phyloP scores from a whole-genome alignment of 2,329 filamentous ascomycete genomes.

The Diaporthe caulivora region DNA sequence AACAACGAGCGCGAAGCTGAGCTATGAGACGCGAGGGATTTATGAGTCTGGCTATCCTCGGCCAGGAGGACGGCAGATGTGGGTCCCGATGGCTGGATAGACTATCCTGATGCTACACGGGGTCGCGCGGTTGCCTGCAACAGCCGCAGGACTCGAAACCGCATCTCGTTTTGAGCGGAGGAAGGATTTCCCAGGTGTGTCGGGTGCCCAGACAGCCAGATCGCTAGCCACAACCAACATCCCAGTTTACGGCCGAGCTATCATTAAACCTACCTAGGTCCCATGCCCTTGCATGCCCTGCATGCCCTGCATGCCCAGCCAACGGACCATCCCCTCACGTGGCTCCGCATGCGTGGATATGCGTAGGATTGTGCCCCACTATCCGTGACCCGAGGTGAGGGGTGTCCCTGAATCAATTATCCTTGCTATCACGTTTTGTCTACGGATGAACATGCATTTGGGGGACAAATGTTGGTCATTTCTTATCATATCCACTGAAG shows the following conservation, averaged over 20 bases:
- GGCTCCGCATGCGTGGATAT: neutral
- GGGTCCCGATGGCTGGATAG: neutral
- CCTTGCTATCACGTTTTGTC: neutral
- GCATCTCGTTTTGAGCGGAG: slow-evolving; percentile 22
- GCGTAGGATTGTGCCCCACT: slow-evolving; percentile 14
- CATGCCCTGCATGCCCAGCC: neutral
- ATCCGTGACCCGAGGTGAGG: slow-evolving; percentile 15
- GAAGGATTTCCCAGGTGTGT: slow-evolving; percentile 26
- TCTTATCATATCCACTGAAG: neutral
- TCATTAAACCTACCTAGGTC: neutral
- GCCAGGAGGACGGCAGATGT: slow-evolving; percentile 24
- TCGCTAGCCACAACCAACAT: neutral
- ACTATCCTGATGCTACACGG: slow-evolving; percentile 9
- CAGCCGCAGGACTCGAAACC: slow-evolving; percentile 29
- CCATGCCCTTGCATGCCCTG: too few relatives aligned
- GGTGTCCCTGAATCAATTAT: slow-evolving; percentile 7
- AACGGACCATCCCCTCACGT: neutral
- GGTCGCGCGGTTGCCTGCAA: slow-evolving; percentile 15
- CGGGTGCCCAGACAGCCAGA: slow-evolving; percentile 7
- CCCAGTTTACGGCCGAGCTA: slow-evolving; percentile 3
- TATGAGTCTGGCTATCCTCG: neutral
- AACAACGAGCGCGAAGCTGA: too few relatives aligned
- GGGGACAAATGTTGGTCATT: neutral
- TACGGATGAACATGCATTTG: slow-evolving; percentile 18
- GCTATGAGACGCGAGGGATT: slow-evolving; percentile 3